phyloP scores from a whole-genome alignment of 257 asterid genomes.

The Solanum chiquidenum region DNA sequence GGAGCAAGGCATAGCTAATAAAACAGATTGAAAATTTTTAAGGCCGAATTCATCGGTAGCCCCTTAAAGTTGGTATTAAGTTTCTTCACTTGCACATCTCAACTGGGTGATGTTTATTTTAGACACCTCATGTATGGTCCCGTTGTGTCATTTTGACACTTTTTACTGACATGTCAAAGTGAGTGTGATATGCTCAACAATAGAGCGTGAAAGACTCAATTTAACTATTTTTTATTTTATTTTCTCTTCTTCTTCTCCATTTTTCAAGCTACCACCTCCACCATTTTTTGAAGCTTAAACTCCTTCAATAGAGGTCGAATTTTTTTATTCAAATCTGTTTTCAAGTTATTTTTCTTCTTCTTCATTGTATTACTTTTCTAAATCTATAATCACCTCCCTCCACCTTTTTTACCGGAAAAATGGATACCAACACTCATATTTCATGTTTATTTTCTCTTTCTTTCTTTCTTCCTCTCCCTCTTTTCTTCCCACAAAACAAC shows the following conservation, averaged over 20 bases:
- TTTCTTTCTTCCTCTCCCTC: neutral
- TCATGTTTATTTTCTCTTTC: neutral
- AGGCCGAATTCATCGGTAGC: accelerated
- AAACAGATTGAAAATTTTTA: too few species aligned
- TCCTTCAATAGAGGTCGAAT: neutral
- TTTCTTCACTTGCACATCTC: too few species aligned
- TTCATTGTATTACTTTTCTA: neutral
- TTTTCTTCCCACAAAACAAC: neutral
- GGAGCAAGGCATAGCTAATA: neutral
- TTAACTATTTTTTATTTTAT: too few species aligned
- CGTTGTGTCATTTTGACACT: too few species aligned
- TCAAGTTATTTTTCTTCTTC: neutral
- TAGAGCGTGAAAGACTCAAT: neutral
- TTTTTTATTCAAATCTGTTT: too few species aligned
- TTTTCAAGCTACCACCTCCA: neutral
- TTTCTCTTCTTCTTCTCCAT: neutral
- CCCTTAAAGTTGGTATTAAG: neutral
- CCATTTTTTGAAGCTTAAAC: neutral
- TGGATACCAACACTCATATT: neutral
- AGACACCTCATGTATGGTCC: neutral
- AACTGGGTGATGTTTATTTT: neutral
- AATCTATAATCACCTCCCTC: neutral
- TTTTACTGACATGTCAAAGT: neutral
- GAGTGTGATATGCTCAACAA: neutral
- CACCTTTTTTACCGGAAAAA: neutral